Conservation (phyloP, 805 yeast genomes). For the Yamadazyma tumulicola region DNA sequence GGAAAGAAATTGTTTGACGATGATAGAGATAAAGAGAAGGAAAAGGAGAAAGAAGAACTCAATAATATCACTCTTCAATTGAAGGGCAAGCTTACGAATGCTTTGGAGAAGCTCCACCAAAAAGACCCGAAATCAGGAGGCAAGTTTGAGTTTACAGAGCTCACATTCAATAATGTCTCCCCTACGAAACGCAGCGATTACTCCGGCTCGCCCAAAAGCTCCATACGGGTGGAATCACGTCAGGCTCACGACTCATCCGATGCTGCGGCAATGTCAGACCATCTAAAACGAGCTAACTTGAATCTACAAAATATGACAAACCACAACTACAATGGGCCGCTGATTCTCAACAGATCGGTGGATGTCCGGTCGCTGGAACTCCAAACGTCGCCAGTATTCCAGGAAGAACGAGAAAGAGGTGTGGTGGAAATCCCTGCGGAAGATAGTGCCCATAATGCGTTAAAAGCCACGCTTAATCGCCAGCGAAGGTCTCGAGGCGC, state of each 20-base stretch:
- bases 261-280: not conserved
- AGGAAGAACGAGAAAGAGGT: conserved; percentile 8
- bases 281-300: conserved; percentile 24
- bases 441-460: conserved; percentile 44
- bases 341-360: conserved; percentile 6
- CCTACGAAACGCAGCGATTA: conserved; percentile 22
- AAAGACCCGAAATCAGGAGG: conserved; percentile 16
- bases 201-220: not conserved
- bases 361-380: no score
- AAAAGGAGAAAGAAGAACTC: conserved; percentile 28
- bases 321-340: conserved; percentile 9
- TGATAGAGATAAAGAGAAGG: conserved; percentile 25
- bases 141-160: conserved; percentile 30
- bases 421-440: conserved; percentile 34
- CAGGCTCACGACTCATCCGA: not conserved
- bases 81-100: conserved; percentile 35
- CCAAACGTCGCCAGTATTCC: conserved; percentile 5
- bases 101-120: conserved; percentile 33
- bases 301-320: conserved; percentile 37
- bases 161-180: conserved; percentile 22
- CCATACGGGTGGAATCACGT: no score
- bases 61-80: conserved; percentile 37
- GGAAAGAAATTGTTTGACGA: conserved; percentile 35
- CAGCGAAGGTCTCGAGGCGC: conserved; percentile 2
- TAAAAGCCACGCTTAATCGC: conserved; percentile 29